Percentiles rank a stretch among this genome's conserved stretches.
These are phyloP conservation scores for Aechmea fasciata DNA, from an alignment of 176 grass and related monocot genomes.

Conservation along the genomic window DNA sequence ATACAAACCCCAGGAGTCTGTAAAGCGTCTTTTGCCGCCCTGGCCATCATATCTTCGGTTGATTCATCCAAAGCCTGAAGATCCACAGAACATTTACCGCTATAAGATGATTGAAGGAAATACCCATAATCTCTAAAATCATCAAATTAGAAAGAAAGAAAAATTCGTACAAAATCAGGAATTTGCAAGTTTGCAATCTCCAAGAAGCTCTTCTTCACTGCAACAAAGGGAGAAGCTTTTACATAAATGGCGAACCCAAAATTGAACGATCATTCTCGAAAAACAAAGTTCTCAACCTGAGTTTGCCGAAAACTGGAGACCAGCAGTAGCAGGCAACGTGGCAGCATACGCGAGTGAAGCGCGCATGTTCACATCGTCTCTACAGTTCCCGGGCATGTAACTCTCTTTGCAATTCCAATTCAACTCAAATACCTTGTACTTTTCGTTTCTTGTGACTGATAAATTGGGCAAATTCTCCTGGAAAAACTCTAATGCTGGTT, in stretches of 20 bases:
- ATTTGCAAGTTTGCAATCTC: slow-evolving; percentile 22
- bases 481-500: slow-evolving; percentile 57
- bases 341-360: slow-evolving; percentile 34
- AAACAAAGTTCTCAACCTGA: slow-evolving; percentile 37
- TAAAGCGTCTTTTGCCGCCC: slow-evolving; percentile 31
- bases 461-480: slow-evolving; percentile 61
- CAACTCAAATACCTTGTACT: slow-evolving; percentile 42
- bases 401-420: slow-evolving; percentile 44
- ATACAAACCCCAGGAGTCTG: slow-evolving; percentile 70
- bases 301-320: slow-evolving; percentile 47
- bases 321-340: slow-evolving; percentile 30
- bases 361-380: slow-evolving; percentile 28
- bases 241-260: background rate
- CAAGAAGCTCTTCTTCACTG: slow-evolving; percentile 49
- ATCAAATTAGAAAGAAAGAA: slow-evolving; percentile 18
- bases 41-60: slow-evolving; percentile 29
- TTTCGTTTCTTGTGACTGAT: slow-evolving; percentile 29
- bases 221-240: slow-evolving; percentile 12
- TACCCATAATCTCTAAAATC: slow-evolving; percentile 13
- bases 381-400: slow-evolving; percentile 22
- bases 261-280: slow-evolving; percentile 3
- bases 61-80: slow-evolving; percentile 35
- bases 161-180: slow-evolving; percentile 54
- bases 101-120: slow-evolving; percentile 13
- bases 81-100: slow-evolving; percentile 4